Evolutionary conservation across 306 rosid genomes (phyloP).

Genomic region (Rosa chinensis): DNA sequence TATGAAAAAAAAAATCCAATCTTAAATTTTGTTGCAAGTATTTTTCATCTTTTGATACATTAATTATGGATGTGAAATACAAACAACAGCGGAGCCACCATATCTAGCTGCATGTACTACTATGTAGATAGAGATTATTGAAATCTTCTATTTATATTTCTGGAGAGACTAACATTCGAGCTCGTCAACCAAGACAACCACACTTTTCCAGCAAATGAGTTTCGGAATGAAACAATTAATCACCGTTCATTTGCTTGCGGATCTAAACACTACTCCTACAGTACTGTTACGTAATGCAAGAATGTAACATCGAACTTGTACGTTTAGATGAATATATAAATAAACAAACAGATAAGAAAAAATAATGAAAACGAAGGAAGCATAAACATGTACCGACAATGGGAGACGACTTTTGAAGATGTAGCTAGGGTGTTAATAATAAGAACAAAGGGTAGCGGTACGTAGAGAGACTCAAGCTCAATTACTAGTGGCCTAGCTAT

Average conservation of each 20-base stretch:
- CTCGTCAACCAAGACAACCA: too few relatives aligned
- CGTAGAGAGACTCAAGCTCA: background rate
- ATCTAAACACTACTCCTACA: background rate
- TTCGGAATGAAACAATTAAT: too few relatives aligned
- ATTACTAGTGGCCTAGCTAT: background rate
- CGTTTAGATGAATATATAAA: background rate
- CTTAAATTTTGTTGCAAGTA: too few relatives aligned
- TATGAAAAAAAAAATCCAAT: too few relatives aligned
- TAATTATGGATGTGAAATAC: too few relatives aligned
- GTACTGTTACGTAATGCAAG: background rate
- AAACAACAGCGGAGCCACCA: too few relatives aligned
- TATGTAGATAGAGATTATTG: too few relatives aligned
- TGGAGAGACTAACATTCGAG: too few relatives aligned
- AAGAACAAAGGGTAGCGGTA: background rate
- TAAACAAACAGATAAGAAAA: background rate
- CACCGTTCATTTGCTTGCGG: background rate
- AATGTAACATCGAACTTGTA: background rate
- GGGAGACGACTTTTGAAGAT: slow-evolving; percentile 4
- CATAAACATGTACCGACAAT: background rate
- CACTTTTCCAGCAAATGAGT: too few relatives aligned
- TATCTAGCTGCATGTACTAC: too few relatives aligned
- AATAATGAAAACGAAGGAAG: background rate
- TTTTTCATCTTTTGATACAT: too few relatives aligned
- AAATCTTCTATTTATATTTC: too few relatives aligned
- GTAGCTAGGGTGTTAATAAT: background rate